Evolutionary conservation across 1,284 basidiomycete genomes (phyloP), one percentile per base, ranked within the genome.

Genomic region (Cutaneotrichosporon sp.): DNA sequence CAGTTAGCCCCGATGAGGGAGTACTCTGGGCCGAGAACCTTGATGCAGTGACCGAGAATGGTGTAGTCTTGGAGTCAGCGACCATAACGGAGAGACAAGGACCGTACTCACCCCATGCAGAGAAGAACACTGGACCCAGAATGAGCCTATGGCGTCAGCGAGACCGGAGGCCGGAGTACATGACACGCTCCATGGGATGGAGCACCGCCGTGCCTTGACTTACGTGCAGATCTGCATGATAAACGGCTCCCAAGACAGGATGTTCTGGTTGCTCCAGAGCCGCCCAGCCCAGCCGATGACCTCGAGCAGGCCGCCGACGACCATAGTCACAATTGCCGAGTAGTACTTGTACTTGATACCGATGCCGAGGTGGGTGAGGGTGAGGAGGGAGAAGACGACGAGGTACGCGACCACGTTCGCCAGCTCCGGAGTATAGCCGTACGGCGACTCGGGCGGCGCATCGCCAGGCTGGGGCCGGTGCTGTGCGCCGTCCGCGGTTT

Each of bases 251-350:
- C 63, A 55, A 14, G 47, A 24, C 6, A 58, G 31, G 9, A 65
- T 52, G 44, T 70, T 65, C 43, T 63, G 43, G 34, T 34, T 38
- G 14, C 58, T 62, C 69, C 68, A 71, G 20, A 64, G 51, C 17
- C 70, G 56, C 2, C 55, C 70, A 0, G 62, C 56, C 67, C 69
- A 71, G 3, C 70, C 70, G 11, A 82, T 57, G 14, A 80, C 60
- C 66, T 86, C 84, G 3, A 79, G 66, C 2, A 76, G n/a, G 9
- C 80, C 81, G 27, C 78, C 78, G 0, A 80, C 62, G 16, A 78
- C 68, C 8, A 79, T 75, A 1, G 83, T 84, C 0, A 78, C 79
- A 34, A 83, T 62, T 9, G 82, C 65, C 70, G 78, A 81, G 79
- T 81, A 83, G 44, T 78, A 71, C 43, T 62, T 63, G 47, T 55